Percentiles rank a stretch among this genome's conserved stretches.
Conservation (phyloP, 331 rosid genomes). For the Prunus yedoensis region DNA sequence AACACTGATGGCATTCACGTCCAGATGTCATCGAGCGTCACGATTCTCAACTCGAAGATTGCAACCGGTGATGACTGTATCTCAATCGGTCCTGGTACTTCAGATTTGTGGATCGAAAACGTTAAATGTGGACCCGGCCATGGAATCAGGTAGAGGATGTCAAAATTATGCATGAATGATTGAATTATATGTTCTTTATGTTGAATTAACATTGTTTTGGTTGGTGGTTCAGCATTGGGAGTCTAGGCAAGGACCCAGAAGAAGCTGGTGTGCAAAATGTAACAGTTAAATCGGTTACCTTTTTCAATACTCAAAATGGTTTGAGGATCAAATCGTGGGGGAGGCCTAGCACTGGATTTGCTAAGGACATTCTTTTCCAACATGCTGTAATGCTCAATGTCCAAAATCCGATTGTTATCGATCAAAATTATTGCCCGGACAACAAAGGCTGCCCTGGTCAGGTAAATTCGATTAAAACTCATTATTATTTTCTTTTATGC, state of each 20-base stretch:
- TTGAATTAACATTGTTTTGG: too few relatives aligned
- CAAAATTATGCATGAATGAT: neutral
- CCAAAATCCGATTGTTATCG: conserved; percentile 32
- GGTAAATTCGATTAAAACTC: too few relatives aligned
- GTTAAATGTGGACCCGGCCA: conserved; percentile 71
- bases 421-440: conserved; percentile 36
- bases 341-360: conserved; percentile 38
- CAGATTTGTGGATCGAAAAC: conserved; percentile 61
- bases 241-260: conserved; percentile 23
- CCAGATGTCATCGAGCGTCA: conserved; percentile 46
- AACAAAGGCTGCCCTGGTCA: conserved; percentile 21
- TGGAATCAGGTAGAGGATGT: conserved; percentile 49
- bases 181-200: too few relatives aligned
- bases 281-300: conserved; percentile 18
- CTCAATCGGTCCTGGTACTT: conserved; percentile 63
- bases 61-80: conserved; percentile 64
- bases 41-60: conserved; percentile 47
- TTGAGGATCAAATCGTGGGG: conserved; percentile 40
- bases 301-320: conserved; percentile 30
- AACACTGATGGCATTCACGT: conserved; percentile 70
- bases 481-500: too few relatives aligned
- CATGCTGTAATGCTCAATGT: conserved; percentile 23
- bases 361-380: conserved; percentile 22
- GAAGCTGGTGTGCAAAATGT: conserved; percentile 35
- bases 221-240: conserved; percentile 30